Base-by-base conservation (phyloP, 2,329 filamentous ascomycete genomes). In the Myriangium duriaei region DNA sequence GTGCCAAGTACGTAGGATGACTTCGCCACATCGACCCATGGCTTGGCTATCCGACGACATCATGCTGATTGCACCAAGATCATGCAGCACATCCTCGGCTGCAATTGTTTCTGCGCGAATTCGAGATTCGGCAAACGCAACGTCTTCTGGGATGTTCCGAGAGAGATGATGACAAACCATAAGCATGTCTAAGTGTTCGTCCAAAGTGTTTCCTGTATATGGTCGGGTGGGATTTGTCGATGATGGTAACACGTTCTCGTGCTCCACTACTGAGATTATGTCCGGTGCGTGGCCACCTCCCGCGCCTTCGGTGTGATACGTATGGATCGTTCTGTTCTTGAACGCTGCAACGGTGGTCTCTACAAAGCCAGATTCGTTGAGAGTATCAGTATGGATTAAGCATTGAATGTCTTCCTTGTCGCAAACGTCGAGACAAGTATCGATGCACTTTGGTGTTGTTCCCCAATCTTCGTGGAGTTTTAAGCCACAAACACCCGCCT, bases 401-500 rank as follows among this genome's bases (percentile, higher is more conserved):
- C 83, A 92, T 59, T 96, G 88, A 16, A 96, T 75, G 53, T 96
- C 88, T 39, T 84, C 74, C 54, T 93, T 81, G 51, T 96, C 88
- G 57, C 87, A 95, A 30, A 95, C 81, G 1, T 64, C 47, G 31
- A 93, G 70, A 52, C 88, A 95, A 2, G 80, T 71, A 57, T 96
- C 87, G 52, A 96, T 96, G 14, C 85, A 86, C 1, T 84, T 81
- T 0, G 88, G 88, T 1, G 88, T 95, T 14, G 73, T 77, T 37
- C 88, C 88, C 88, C 88, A 96, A 59, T 96, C 88, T 62, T 96
- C 88, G 58, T 96, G 88, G 5, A 96, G 68, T 59, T 96, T 96
- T 43, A 96, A 71, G 5, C 88, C 88, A 49, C 84, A 88, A 1
- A 81, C 87, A 7, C 88, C 88, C 0, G 88, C 88, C 39, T 72